Percentiles rank a stretch among this genome's conserved stretches.
Evolutionary conservation across 345 rosid species (phyloP).

Genomic region (Moringa oleifera): DNA sequence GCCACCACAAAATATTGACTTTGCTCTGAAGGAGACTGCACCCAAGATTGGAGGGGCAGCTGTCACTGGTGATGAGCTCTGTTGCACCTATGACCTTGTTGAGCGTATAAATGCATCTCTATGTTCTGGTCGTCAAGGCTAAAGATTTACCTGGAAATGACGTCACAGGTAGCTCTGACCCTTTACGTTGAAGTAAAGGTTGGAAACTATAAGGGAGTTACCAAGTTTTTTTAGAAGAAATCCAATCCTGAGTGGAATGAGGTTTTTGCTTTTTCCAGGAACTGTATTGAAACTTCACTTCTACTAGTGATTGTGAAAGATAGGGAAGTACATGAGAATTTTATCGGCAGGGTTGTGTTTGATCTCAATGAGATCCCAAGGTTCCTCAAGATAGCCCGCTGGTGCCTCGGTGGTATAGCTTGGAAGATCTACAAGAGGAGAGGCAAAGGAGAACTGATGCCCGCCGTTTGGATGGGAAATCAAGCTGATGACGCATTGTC

Average conservation of each 20-base stretch:
- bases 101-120: constrained; percentile 99
- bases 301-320: constrained; percentile 26
- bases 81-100: constrained; percentile 89
- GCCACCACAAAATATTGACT: constrained; percentile 64
- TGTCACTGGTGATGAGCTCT: constrained; percentile 62
- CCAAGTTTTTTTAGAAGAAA: constrained; percentile 5
- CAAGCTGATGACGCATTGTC: constrained; percentile 25
- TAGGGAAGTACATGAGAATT: constrained; percentile 16
- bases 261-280: not conserved
- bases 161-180: constrained; percentile 80
- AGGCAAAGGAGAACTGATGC: constrained; percentile 24
- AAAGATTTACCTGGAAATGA: constrained; percentile 82
- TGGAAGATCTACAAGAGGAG: constrained; percentile 21
- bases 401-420: constrained; percentile 32
- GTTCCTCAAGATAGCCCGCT: constrained; percentile 28
- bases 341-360: constrained; percentile 20
- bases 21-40: constrained; percentile 84
- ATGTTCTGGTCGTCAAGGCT: constrained; percentile 84
- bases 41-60: constrained; percentile 85
- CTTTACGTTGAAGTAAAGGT: constrained; percentile 88
- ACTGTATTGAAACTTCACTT: constrained; percentile 15
- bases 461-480: constrained; percentile 26
- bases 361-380: constrained; percentile 25
- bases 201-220: constrained; percentile 61
- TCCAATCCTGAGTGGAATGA: constrained; percentile 13